These are phyloP conservation scores for Arxiozyma slooffiae DNA, from an alignment of 1,139 yeast species.

Conservation along the genomic window DNA sequence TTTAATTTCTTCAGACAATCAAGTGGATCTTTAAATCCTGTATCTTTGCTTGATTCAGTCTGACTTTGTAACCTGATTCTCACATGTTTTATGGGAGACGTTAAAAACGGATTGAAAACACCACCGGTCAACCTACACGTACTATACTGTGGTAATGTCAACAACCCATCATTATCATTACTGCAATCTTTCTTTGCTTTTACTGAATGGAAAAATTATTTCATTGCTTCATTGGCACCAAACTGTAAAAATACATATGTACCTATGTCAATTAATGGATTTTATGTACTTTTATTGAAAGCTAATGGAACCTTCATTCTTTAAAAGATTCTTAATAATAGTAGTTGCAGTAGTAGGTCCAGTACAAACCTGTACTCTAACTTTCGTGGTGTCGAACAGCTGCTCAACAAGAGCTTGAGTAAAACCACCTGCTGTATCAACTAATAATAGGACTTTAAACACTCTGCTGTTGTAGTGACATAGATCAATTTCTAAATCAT, in stretches of 20 bases:
- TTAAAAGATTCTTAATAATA: constrained; percentile 58
- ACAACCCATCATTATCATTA: constrained; percentile 7
- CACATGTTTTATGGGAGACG: constrained; percentile 87
- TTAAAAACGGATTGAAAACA: constrained; percentile 74
- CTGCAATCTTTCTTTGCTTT: constrained; percentile 5
- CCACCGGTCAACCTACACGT: constrained; percentile 83
- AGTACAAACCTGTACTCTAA: constrained; percentile 77
- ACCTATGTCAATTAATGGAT: constrained; percentile 86
- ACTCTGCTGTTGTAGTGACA: constrained; percentile 38
- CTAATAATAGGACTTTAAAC: constrained; percentile 66
- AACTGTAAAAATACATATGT: constrained; percentile 83
- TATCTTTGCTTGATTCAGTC: constrained; percentile 35
- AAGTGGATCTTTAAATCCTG: constrained; percentile 62
- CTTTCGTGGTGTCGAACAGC: constrained; percentile 92
- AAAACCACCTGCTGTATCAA: constrained; percentile 90
- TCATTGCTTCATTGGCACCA: constrained; percentile 91
- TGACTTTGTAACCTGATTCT: constrained; percentile 88
- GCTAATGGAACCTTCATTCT: constrained; percentile 71
- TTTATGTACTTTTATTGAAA: constrained; percentile 80
- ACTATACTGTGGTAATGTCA: constrained; percentile 53
- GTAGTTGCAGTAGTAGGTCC: constrained; percentile 62
- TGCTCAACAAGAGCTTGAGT: constrained; percentile 94
- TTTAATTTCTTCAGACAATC: constrained; percentile 58
- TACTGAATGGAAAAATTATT: constrained; percentile 41
- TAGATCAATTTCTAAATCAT: constrained; percentile 21